Base-by-base conservation (phyloP, 441 rosid species). In the Flueggea neowawraea region DNA sequence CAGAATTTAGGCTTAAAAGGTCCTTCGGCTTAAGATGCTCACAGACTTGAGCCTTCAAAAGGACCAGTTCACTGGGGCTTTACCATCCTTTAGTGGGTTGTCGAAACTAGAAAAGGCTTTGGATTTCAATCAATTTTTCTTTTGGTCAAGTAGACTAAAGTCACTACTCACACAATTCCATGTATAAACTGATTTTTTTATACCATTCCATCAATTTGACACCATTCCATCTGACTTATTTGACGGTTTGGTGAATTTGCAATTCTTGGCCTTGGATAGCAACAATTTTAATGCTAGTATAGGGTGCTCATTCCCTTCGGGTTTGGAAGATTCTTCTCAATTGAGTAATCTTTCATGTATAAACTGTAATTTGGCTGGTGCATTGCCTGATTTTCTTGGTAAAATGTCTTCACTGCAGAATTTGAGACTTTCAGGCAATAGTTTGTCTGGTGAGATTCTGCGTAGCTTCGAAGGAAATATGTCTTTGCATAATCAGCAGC, bases 161-260 rank as follows among this genome's bases (percentile, higher is more conserved):
- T n/a, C n/a, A n/a, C n/a, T n/a, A n/a, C n/a, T n/a, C n/a, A n/a
- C n/a, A n/a, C n/a, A n/a, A n/a, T n/a, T n/a, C n/a, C n/a, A n/a
- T n/a, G n/a, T n/a, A n/a, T n/a, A n/a, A n/a, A n/a, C n/a, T n/a
- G n/a, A n/a, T n/a, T n/a, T n/a, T n/a, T n/a, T n/a, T n/a, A n/a
- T n/a, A n/a, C n/a, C n/a, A n/a, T n/a, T n/a, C n/a, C n/a, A 88
- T 69, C 50, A 63, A 31, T 88, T 88, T 57, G 82, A 81, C 65
- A 74, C 90, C 3, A 81, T 88, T 41, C 90, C 95, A 11, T 71
- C 68, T 44, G 88, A 88, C 68, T 82, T 78, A 77, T 82, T 80
- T 58, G 65, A 71, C 54, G 90, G 85, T 12, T 76, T 88, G 28
- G 80, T 31, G 50, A 75, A 52, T 75, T 69, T 88, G 78, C 72